Percentiles rank a stretch among this genome's conserved stretches.
Evolutionary conservation across 768 basidiomycete genomes (phyloP).

Genomic region (Tricholoma matsutake): DNA sequence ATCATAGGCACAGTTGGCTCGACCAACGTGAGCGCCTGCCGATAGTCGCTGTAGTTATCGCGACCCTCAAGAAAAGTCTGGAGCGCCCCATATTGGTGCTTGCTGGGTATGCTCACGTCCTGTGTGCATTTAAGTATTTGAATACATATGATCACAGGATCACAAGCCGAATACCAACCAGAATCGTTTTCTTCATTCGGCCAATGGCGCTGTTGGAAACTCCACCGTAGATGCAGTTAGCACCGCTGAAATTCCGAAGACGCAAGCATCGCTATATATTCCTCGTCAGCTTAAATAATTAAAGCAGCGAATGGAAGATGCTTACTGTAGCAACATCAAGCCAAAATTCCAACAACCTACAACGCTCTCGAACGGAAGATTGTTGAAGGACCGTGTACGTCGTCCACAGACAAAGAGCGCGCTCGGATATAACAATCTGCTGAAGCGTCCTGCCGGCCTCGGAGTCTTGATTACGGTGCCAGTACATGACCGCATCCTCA

Average conservation of each 20-base stretch:
- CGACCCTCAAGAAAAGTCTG: constrained; percentile 27
- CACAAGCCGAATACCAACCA: constrained; percentile 23
- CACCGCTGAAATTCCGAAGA: constrained; percentile 43
- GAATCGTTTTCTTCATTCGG: constrained; percentile 32
- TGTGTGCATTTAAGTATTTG: constrained; percentile 10
- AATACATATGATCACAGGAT: background rate
- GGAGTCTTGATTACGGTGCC: constrained; percentile 33
- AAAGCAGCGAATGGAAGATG: background rate
- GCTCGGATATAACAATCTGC: constrained; percentile 33
- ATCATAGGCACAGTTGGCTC: constrained; percentile 33
- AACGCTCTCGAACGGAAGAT: constrained; percentile 18
- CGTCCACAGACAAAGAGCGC: constrained; percentile 38
- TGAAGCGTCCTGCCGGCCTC: constrained; percentile 27
- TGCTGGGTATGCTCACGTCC: constrained; percentile 21
- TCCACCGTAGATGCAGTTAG: constrained; percentile 39
- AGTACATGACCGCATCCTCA: constrained; percentile 38
- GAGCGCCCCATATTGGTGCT: constrained; percentile 28
- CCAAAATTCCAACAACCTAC: constrained; percentile 37
- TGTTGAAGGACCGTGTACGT: constrained; percentile 30
- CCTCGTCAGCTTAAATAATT: constrained; percentile 1
- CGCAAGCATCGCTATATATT: constrained; percentile 38
- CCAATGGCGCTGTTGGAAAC: constrained; percentile 38
- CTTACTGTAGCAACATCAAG: constrained; percentile 43
- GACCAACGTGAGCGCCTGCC: constrained; percentile 21
- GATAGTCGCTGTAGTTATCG: constrained; percentile 26